Evolutionary conservation across 768 basidiomycete species (phyloP), one percentile per base, ranked within the genome.

Genomic region (Boletus pseudo-olivaceus): DNA sequence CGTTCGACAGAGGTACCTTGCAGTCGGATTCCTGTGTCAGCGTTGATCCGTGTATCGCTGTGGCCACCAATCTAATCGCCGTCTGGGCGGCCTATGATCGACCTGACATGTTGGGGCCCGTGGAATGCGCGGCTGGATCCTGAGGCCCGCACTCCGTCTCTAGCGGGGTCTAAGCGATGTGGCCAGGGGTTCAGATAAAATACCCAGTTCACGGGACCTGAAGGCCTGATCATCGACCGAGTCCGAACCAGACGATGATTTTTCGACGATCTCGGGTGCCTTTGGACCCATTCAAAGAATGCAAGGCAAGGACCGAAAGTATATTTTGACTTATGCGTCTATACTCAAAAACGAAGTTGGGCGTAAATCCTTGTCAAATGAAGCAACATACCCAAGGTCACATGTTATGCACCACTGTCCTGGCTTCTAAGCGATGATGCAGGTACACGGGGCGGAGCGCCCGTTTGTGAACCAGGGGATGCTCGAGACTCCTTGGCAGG

Each of bases 21-120:
- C 8, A n/a, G 15, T 32, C 39, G 8, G 39, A 27, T 42, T 38
- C 32, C 45, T 54, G 32, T 26, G 12, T 38, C 17, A 19, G 30
- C 15, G 41, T 17, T 49, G 48, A 48, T 53, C 51, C 53, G 50
- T 48, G n/a, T 51, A 35, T 42, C 35, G 47, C 23, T 23, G 23
- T 23, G 23, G 23, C 4, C 23, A 23, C 23, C 23, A 23, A 4
- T 23, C 23, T 23, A 23, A 23, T 23, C 23, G 4, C 56, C 52
- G 47, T 23, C 34, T 42, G 12, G 34, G 19, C 41, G 7, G 30
- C 39, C 42, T 20, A 14, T 46, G 53, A 32, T 38, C 14, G 41
- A 44, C 43, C 17, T 45, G 59, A n/a, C 34, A 30, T 5, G 19
- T 17, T 20, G 19, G 32, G 29, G n/a, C 17, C 7, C 14, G 17